Evolutionary conservation across 495 filamentous ascomycete genomes (phyloP).

Genomic region (Amorphotheca resinae): DNA sequence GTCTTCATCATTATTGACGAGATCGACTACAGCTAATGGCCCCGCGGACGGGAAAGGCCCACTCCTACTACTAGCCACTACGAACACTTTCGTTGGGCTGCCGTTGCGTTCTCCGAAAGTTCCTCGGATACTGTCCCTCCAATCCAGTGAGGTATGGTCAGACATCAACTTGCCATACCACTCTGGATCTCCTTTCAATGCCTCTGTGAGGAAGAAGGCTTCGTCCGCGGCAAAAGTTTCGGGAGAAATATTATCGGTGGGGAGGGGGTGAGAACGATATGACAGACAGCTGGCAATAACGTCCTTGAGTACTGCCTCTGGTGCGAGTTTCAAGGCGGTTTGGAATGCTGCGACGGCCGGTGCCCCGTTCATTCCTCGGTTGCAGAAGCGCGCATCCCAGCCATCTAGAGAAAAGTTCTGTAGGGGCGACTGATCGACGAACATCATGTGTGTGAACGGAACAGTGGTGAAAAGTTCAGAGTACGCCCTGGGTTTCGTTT

Average conservation of each 20-base stretch:
- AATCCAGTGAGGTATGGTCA: slow-evolving; percentile 35
- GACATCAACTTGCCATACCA: slow-evolving; percentile 32
- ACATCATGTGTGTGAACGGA: slow-evolving; percentile 25
- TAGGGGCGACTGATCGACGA: slow-evolving; percentile 36
- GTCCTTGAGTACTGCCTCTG: slow-evolving; percentile 20
- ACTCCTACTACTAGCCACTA: slow-evolving; percentile 29
- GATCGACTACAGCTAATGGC: slow-evolving; percentile 26
- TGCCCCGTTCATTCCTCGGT: slow-evolving; percentile 29
- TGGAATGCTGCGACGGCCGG: slow-evolving; percentile 26
- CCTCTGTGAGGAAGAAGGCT: slow-evolving; percentile 28
- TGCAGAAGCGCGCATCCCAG: slow-evolving; percentile 22
- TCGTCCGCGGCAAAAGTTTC: slow-evolving; percentile 22
- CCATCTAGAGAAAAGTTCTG: slow-evolving; percentile 25
- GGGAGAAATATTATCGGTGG: slow-evolving; percentile 1
- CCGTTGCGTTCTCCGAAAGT: slow-evolving; percentile 19
- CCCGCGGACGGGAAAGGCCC: slow-evolving; percentile 34
- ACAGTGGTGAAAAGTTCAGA: slow-evolving; percentile 27
- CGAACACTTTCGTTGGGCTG: slow-evolving; percentile 18
- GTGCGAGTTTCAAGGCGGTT: slow-evolving; percentile 19
- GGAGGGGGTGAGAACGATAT: slow-evolving; percentile 22
- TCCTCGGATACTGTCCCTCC: slow-evolving; percentile 29
- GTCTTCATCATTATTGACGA: slow-evolving; percentile 20
- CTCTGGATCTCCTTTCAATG: slow-evolving; percentile 24
- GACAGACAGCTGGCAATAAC: slow-evolving; percentile 30
- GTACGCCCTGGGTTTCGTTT: slow-evolving; percentile 22